These are phyloP conservation scores for Ganoderma meredithae DNA, from an alignment of 1,284 basidiomycete genomes.

Conservation along the genomic window DNA sequence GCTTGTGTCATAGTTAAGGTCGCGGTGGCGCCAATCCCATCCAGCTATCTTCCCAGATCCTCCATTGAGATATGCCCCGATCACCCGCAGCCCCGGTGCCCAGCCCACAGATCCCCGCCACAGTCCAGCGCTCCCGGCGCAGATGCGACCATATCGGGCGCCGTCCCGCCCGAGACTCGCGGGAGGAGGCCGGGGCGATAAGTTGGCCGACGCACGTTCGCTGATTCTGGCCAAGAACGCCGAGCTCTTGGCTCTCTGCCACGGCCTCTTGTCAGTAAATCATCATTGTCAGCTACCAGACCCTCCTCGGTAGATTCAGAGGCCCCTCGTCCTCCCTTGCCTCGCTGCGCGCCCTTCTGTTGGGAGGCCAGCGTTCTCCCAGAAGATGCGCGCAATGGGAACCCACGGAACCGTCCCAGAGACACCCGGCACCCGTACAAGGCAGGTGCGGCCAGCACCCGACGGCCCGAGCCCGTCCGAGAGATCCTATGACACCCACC, in stretches of 20 bases:
- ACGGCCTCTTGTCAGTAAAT: not conserved
- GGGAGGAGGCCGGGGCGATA: not conserved
- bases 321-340: not conserved
- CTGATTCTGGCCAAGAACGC: not conserved
- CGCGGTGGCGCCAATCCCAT: slow-evolving; percentile 20
- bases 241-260: not conserved
- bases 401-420: slow-evolving; percentile 3
- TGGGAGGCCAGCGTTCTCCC: not conserved
- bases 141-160: not conserved
- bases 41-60: slow-evolving; percentile 6
- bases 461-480: not conserved
- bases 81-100: slow-evolving; percentile 6
- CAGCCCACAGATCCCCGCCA: not conserved
- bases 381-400: not conserved
- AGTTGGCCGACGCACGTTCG: slow-evolving; percentile 11
- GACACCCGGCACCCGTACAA: not conserved
- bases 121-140: not conserved
- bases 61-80: slow-evolving; percentile 2
- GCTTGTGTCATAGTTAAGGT: slow-evolving; percentile 32
- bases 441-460: not conserved
- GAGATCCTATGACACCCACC: slow-evolving; percentile 1
- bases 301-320: not conserved
- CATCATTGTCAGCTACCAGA: not conserved
- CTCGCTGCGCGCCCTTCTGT: not conserved
- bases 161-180: not conserved